Conservation (phyloP, 371 early-diverging fungal genomes). For the Mucor ambiguus region DNA sequence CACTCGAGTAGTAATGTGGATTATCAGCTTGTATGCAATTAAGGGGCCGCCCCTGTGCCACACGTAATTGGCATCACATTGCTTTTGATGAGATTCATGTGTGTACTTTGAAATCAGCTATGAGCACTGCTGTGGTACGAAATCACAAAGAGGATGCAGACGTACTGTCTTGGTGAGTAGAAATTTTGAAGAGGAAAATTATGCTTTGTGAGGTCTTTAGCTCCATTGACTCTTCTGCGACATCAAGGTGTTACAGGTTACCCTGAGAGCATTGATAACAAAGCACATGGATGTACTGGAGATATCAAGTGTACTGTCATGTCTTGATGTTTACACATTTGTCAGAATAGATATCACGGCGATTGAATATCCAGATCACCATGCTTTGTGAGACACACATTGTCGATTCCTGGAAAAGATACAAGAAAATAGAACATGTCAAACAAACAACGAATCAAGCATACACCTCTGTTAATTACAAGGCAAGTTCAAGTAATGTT, state of each 20-base stretch:
- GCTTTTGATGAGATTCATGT: neutral
- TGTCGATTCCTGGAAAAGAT: neutral
- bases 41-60: neutral
- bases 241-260: too few species aligned
- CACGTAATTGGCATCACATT: neutral
- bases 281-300: too few species aligned
- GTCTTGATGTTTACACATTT: neutral
- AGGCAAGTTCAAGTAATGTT: neutral
- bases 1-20: neutral
- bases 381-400: neutral
- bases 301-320: too few species aligned
- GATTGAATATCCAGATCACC: neutral
- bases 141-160: too few species aligned
- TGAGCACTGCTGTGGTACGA: too few species aligned
- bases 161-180: too few species aligned
- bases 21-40: neutral
- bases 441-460: neutral
- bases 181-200: too few species aligned
- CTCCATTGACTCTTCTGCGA: too few species aligned
- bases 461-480: neutral
- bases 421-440: neutral
- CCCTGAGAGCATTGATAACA: too few species aligned
- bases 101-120: neutral
- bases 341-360: neutral
- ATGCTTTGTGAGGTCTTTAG: too few species aligned